Conservation (phyloP, 1,139 yeast species). For the Saccharomyces hybrid region DNA sequence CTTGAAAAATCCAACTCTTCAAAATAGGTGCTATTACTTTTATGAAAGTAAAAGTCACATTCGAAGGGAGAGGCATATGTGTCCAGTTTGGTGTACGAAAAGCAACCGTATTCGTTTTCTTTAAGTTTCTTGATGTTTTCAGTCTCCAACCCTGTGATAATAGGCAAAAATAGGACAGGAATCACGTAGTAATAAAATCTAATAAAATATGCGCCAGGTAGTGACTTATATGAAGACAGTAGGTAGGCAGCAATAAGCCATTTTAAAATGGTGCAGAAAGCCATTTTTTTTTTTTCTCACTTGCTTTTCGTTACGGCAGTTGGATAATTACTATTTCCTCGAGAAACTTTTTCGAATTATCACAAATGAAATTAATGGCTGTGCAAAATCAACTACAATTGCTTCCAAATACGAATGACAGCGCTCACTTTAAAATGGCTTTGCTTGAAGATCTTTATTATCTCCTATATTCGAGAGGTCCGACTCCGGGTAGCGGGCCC, state of each 20-base stretch:
- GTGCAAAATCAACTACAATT: not conserved
- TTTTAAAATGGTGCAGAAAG: constrained; percentile 5
- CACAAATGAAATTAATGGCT: not conserved
- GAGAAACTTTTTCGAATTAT: not conserved
- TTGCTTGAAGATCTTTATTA: not conserved
- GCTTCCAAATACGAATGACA: not conserved
- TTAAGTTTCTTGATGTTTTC: constrained; percentile 20
- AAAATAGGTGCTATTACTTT: constrained; percentile 79
- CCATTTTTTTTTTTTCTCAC: not conserved
- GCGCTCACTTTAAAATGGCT: not conserved
- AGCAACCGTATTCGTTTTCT: constrained; percentile 27
- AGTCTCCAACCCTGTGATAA: constrained; percentile 18
- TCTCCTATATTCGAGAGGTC: not conserved
- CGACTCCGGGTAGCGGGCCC: not conserved
- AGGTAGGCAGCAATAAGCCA: constrained; percentile 13
- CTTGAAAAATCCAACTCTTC: constrained; percentile 76
- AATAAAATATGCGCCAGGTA: constrained; percentile 61
- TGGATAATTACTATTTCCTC: not conserved
- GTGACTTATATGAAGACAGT: constrained; percentile 43
- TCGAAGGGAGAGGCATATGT: constrained; percentile 72
- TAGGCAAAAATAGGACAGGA: constrained; percentile 38
- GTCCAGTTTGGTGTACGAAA: constrained; percentile 40
- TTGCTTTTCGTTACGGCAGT: not conserved
- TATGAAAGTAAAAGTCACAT: constrained; percentile 80
- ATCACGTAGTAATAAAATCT: constrained; percentile 51